Percentiles rank a stretch among this genome's conserved stretches.
Evolutionary conservation across 495 filamentous ascomycete species (phyloP).

Genomic region (Pyrenula aspistea): DNA sequence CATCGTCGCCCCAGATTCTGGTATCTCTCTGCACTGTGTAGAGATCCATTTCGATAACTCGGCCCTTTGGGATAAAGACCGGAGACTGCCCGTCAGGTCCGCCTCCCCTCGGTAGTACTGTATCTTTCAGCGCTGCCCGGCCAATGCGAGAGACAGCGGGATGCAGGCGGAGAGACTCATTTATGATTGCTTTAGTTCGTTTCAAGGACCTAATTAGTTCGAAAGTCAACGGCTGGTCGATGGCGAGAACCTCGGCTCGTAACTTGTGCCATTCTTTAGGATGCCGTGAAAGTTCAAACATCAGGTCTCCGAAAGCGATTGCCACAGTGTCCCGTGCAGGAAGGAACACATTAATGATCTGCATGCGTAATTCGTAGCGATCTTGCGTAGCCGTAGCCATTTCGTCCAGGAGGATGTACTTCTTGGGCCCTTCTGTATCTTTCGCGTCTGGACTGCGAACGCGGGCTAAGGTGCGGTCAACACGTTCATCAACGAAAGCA

Average conservation of each 20-base stretch:
- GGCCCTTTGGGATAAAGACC: not conserved
- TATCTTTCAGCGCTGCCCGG: too few relatives aligned
- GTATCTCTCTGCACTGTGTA: not conserved
- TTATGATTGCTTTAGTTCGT: too few relatives aligned
- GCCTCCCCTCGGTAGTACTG: not conserved
- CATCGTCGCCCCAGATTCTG: not conserved
- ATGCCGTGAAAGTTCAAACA: not conserved
- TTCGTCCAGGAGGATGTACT: not conserved
- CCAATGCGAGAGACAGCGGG: too few relatives aligned
- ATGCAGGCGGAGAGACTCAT: not conserved
- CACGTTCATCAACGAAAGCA: not conserved
- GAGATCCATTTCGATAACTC: not conserved
- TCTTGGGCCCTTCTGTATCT: not conserved
- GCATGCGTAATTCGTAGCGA: not conserved
- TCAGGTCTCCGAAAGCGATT: not conserved
- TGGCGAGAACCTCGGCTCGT: not conserved
- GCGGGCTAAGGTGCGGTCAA: not conserved
- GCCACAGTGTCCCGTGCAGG: not conserved
- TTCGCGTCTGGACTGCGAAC: too few relatives aligned
- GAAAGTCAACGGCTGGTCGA: not conserved
- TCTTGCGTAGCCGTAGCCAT: not conserved
- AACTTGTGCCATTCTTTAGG: not conserved
- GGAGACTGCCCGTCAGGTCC: not conserved
- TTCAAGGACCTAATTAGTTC: too few relatives aligned
- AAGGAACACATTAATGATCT: not conserved